phyloP scores from a whole-genome alignment of 2,329 filamentous ascomycete species.

The Didymella exigua region DNA sequence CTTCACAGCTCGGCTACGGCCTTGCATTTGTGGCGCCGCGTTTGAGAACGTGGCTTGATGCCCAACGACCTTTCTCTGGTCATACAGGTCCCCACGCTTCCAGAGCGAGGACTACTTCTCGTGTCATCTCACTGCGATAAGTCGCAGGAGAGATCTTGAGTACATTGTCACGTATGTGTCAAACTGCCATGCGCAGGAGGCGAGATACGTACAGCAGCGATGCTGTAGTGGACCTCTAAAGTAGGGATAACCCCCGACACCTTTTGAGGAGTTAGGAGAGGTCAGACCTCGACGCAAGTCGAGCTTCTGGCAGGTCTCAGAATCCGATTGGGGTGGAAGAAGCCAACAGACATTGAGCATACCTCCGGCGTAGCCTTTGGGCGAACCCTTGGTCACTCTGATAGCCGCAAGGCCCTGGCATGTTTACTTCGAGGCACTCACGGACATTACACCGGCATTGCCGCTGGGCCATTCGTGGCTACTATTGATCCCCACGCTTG shows the following conservation, averaged over 20 bases:
- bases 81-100: slow-evolving; percentile 6
- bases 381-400: slow-evolving; percentile 19
- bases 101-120: background rate
- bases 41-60: slow-evolving; percentile 3
- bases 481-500: background rate
- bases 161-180: background rate
- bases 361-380: no score
- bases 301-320: slow-evolving; percentile 30
- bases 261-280: slow-evolving; percentile 28
- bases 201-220: background rate
- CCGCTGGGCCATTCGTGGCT: slow-evolving; percentile 1
- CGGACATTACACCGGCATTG: background rate
- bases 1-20: slow-evolving; percentile 11
- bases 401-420: slow-evolving; percentile 41
- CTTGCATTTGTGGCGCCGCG: slow-evolving; percentile 9
- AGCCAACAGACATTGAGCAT: slow-evolving; percentile 42
- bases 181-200: background rate
- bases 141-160: background rate
- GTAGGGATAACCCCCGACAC: slow-evolving; percentile 39
- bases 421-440: slow-evolving; percentile 38
- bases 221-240: slow-evolving; percentile 24
- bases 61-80: slow-evolving; percentile 18
- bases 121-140: background rate
- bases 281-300: slow-evolving; percentile 27
- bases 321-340: slow-evolving; percentile 35